phyloP scores from a whole-genome alignment of 1,284 basidiomycete genomes.

The Malassezia cuniculi region DNA sequence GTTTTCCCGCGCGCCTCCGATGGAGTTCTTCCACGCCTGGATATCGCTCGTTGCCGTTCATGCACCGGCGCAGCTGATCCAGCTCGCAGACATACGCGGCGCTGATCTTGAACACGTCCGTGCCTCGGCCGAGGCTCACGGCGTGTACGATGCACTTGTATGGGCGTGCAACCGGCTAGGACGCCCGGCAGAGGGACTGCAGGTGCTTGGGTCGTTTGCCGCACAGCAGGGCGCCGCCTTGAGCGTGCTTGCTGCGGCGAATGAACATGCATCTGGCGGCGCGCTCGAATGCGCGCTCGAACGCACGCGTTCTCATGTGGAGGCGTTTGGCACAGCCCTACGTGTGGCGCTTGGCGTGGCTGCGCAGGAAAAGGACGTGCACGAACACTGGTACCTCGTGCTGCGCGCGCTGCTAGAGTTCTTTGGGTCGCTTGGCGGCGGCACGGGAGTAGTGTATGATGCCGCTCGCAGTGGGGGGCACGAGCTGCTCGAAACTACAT shows the following conservation, averaged over 20 bases:
- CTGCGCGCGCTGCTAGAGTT: constrained; percentile 65
- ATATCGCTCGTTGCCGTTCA: constrained; percentile 38
- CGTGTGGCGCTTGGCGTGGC: constrained; percentile 20
- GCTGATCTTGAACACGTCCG: constrained; percentile 54
- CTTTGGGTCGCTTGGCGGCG: constrained; percentile 51
- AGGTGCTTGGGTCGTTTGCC: constrained; percentile 21
- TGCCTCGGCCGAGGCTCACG: constrained; percentile 56
- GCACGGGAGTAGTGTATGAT: no score
- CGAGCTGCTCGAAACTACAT: no score
- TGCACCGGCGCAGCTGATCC: constrained; percentile 57
- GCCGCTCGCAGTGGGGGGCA: no score
- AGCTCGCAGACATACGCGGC: constrained; percentile 54
- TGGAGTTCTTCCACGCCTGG: constrained; percentile 36
- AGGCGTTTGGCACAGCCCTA: constrained; percentile 13
- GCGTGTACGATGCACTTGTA: constrained; percentile 63
- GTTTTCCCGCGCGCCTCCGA: constrained; percentile 48
- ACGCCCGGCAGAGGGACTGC: constrained; percentile 51
- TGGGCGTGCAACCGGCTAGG: constrained; percentile 66
- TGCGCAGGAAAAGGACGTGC: constrained; percentile 48
- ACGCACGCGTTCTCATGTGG: neutral
- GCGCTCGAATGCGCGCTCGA: neutral
- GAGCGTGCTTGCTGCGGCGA: neutral
- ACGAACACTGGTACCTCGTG: constrained; percentile 80
- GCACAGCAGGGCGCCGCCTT: constrained; percentile 40
- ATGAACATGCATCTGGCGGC: neutral